These are phyloP conservation scores for Persicaria maculosa DNA, from an alignment of 148 eudicot genomes.

Conservation along the genomic window DNA sequence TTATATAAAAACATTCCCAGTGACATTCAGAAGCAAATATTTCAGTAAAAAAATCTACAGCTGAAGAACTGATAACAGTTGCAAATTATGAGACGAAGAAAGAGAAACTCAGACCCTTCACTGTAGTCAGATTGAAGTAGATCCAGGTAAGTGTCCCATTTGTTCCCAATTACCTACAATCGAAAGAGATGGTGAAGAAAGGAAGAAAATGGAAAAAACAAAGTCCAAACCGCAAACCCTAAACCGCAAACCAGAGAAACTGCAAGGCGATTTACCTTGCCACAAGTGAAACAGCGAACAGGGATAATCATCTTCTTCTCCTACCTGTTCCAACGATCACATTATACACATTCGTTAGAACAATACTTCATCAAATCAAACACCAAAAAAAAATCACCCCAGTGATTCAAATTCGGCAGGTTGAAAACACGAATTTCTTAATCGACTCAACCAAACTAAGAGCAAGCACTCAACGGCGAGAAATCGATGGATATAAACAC, in stretches of 20 bases:
- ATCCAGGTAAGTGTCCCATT: constrained; percentile 91
- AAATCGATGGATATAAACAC: too few species aligned
- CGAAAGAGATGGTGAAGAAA: not conserved
- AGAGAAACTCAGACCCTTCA: constrained; percentile 51
- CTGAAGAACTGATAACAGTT: not conserved
- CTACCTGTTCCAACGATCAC: not conserved
- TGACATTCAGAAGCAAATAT: not conserved
- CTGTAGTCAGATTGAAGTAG: constrained; percentile 88
- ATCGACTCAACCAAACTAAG: too few species aligned
- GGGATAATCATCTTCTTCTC: constrained; percentile 43
- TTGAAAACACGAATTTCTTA: too few species aligned
- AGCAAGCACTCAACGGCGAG: too few species aligned
- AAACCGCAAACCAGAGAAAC: not conserved
- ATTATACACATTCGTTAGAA: not conserved
- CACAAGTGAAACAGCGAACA: constrained; percentile 64
- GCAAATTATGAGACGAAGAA: not conserved
- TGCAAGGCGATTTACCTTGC: constrained; percentile 27
- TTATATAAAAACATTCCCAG: not conserved
- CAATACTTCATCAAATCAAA: too few species aligned
- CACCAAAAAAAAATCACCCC: too few species aligned
- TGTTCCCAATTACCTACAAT: constrained; percentile 84
- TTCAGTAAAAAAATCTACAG: not conserved
- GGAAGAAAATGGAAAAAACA: not conserved
- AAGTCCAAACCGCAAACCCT: not conserved
- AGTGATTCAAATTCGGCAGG: too few species aligned